Conservation (phyloP, 352 stramenopile genomes). For the Globisporangium spiculum region DNA sequence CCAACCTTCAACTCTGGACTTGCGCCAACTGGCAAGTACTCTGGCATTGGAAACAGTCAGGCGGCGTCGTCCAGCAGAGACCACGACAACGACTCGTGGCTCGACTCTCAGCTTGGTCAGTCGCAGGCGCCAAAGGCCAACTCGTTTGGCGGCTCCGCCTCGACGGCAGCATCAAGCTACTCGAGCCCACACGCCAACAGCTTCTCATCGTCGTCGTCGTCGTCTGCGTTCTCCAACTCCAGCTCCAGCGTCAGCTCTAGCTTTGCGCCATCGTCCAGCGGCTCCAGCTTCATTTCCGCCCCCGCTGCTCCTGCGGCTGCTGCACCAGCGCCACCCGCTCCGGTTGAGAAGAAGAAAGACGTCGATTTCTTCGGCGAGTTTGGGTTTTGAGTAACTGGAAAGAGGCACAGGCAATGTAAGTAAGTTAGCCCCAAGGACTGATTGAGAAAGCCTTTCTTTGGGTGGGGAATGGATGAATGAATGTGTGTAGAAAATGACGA, state of each 20-base stretch:
- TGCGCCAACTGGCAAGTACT: slow-evolving; percentile 59
- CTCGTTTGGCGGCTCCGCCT: slow-evolving; percentile 29
- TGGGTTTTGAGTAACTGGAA: slow-evolving; percentile 45
- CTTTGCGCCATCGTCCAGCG: slow-evolving; percentile 18
- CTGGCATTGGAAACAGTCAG: slow-evolving; percentile 42
- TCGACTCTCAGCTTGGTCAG: slow-evolving; percentile 46
- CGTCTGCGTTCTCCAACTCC: slow-evolving; percentile 27
- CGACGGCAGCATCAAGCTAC: slow-evolving; percentile 9
- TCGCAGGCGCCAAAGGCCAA: slow-evolving; percentile 24
- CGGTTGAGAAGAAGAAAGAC: slow-evolving; percentile 66
- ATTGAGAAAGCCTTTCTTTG: background rate
- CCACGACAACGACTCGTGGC: slow-evolving; percentile 71
- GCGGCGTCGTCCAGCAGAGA: slow-evolving; percentile 22
- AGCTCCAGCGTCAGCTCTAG: slow-evolving; percentile 23
- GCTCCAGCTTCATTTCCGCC: slow-evolving; percentile 21
- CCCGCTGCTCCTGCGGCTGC: slow-evolving; percentile 19
- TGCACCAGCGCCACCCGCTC: slow-evolving; percentile 20
- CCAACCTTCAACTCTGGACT: slow-evolving; percentile 59
- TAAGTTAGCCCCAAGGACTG: slow-evolving; percentile 13
- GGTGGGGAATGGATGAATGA: background rate
- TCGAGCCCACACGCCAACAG: slow-evolving; percentile 32
- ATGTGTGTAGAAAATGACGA: slow-evolving; percentile 2
- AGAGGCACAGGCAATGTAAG: background rate
- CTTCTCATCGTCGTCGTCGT: slow-evolving; percentile 45
- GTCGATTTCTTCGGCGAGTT: slow-evolving; percentile 86